Base-by-base conservation (phyloP, 495 filamentous ascomycete species). In the Penicillium pancosmium region DNA sequence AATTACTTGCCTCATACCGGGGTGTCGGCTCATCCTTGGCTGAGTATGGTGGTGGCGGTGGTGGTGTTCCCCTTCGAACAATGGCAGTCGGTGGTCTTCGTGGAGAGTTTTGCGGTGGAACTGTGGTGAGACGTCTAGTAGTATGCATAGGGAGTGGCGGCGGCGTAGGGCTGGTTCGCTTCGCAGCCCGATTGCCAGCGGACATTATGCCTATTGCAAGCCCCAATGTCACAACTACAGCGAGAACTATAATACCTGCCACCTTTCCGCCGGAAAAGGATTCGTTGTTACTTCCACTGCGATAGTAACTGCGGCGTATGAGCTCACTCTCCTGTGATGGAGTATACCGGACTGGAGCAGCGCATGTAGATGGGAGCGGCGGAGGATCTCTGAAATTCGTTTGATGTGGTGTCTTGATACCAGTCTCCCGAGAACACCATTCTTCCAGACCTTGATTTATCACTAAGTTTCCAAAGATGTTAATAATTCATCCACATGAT, bases 31-130 rank as follows among this genome's bases (percentile, higher is more conserved):
- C 47, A 23, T 57, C 47, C 35, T 50, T 57, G 23, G 44, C 46
- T 8, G 55, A 50, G 50, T 57, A 57, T 2, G 55, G 55, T 19
- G 55, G 55, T 19, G 55, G 55, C 25, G 46, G 46, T 27, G 46
- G 55, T 43, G 55, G 36, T 19, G 19, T 18, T 12, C 6, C 13
- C 10, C 46, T 10, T 12, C 19, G 46, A 12, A 48, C 21, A 48
- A 48, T 19, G 5, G 23, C 23, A 27, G 46, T 10, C 5, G 19
- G 46, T 27, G 46, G 46, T 27, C 46, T 48, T 48, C 7, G 19
- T 25, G 23, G 18, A 27, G 41, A 8, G 8, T 16, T 44, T 19
- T 10, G 15, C 4, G 15, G 8, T 44, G 5, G 41, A 7, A 16
- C 15, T 48, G 46, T 13, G 11, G 3, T 48, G 10, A 27, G 11